Conservation (phyloP, 148 eudicot species). For the Rhododendron williamsianum region DNA sequence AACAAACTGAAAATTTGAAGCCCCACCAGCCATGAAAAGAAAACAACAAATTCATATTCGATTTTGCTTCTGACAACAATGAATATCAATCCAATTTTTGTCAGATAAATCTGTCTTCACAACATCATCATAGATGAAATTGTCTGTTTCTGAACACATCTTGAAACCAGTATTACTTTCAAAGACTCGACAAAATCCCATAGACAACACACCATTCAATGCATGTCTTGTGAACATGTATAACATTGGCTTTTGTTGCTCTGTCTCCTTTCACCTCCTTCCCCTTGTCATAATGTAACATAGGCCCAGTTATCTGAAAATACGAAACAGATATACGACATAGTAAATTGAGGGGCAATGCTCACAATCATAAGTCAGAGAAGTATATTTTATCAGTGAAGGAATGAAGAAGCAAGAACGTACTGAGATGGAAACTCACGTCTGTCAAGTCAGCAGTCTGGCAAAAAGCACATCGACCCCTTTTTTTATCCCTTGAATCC, state of each 20-base stretch:
- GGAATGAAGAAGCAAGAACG: not conserved
- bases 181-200: not conserved
- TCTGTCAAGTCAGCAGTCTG: not conserved
- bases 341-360: not conserved
- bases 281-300: not conserved
- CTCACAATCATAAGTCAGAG: not conserved
- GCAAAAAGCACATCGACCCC: not conserved
- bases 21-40: not conserved
- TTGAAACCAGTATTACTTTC: not conserved
- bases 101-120: not conserved
- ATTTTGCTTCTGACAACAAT: not conserved
- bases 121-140: not conserved
- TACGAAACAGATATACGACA: not conserved
- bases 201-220: not conserved
- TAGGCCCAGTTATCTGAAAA: not conserved
- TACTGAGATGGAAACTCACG: not conserved
- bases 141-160: not conserved
- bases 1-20: not conserved
- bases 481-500: not conserved
- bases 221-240: conserved; percentile 1
- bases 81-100: not conserved
- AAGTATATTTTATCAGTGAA: not conserved
- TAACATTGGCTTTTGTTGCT: not conserved
- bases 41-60: not conserved
- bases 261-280: not conserved